A percentile compares a stretch with the other conserved stretches of the same genome.
Evolutionary conservation across 495 filamentous ascomycete species (phyloP).

Genomic region (Bathelium albidoporum): DNA sequence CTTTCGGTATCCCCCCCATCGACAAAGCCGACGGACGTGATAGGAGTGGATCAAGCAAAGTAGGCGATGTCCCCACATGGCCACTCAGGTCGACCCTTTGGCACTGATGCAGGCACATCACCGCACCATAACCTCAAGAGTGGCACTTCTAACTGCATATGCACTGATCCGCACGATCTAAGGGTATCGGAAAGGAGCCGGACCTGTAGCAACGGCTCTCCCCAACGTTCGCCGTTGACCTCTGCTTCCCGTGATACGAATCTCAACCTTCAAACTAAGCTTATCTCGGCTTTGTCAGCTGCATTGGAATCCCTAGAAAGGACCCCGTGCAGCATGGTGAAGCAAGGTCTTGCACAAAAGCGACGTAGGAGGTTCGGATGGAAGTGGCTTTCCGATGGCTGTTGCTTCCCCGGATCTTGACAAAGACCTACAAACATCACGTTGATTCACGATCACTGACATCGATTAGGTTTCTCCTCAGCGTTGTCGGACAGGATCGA

Average conservation of each 20-base stretch:
- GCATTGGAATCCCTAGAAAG: background rate
- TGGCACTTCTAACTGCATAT: background rate
- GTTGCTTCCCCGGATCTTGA: background rate
- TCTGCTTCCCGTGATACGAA: background rate
- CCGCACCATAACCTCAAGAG: background rate
- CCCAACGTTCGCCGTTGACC: constrained; percentile 2
- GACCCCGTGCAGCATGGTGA: background rate
- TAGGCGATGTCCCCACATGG: background rate
- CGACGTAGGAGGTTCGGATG: background rate
- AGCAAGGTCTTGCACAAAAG: background rate
- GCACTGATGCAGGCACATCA: background rate
- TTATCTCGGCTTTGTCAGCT: background rate
- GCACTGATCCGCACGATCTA: background rate
- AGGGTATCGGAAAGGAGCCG: constrained; percentile 2
- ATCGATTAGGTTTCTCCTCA: background rate
- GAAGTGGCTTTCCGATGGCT: constrained; percentile 3
- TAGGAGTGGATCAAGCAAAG: background rate
- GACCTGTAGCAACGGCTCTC: background rate
- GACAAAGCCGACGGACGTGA: background rate
- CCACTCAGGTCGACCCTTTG: background rate
- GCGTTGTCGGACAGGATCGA: background rate
- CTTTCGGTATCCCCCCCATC: background rate
- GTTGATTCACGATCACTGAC: background rate
- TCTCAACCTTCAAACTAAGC: background rate
- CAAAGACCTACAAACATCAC: background rate